Evolutionary conservation across 345 rosid genomes (phyloP).

Genomic region (Trapa incisa): DNA sequence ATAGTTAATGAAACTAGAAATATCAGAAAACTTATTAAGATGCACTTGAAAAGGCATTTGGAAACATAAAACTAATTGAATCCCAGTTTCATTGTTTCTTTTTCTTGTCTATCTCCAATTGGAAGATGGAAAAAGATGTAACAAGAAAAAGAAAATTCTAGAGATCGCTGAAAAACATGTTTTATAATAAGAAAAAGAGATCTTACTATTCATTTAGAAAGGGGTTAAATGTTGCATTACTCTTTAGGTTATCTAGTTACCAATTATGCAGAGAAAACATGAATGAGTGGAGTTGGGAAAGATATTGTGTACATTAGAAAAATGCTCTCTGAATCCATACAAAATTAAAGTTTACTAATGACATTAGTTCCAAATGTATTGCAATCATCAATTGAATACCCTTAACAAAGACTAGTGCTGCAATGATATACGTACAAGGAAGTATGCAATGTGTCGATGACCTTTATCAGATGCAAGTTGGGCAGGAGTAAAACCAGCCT

Average conservation of each 20-base stretch:
- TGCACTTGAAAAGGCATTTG: not conserved
- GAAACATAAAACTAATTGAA: not conserved
- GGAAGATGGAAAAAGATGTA: not conserved
- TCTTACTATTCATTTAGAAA: not conserved
- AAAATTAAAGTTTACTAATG: not conserved
- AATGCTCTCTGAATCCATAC: not conserved
- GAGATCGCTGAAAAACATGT: not conserved
- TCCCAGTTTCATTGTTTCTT: not conserved
- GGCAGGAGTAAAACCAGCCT: conserved; percentile 69
- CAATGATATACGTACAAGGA: conserved; percentile 61
- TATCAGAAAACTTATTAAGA: not conserved
- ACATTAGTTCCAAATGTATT: not conserved
- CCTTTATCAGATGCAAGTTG: conserved; percentile 91
- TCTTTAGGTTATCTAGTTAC: not conserved
- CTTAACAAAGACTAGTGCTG: not conserved
- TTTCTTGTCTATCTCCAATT: not conserved
- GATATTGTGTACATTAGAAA: no score
- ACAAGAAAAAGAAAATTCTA: not conserved
- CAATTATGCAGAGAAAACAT: not conserved
- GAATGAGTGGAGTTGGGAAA: not conserved
- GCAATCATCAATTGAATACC: not conserved
- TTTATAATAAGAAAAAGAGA: not conserved
- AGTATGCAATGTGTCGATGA: conserved; percentile 67
- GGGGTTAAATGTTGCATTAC: not conserved
- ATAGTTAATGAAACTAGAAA: not conserved